Conservation (phyloP, 192 early-diverging fungal genomes). For the Coemansia brasiliensis region DNA sequence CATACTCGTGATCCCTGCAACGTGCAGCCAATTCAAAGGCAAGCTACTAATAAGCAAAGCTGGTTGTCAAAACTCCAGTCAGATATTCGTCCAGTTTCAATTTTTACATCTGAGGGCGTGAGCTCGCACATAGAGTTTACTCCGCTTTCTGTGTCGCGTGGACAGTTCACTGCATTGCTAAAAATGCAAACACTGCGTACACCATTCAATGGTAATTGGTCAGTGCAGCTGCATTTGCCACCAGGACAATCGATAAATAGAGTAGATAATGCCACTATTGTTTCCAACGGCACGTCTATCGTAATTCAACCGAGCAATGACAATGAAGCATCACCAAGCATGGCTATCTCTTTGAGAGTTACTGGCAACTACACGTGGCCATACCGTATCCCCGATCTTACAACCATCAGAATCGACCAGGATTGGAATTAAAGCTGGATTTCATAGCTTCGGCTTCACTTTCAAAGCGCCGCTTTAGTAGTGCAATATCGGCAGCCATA, state of each 20-base stretch:
- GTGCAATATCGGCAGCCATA: slow-evolving; percentile 35
- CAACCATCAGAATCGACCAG: slow-evolving; percentile 10
- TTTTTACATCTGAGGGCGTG: slow-evolving; percentile 25
- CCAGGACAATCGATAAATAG: slow-evolving; percentile 18
- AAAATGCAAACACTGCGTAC: slow-evolving; percentile 26
- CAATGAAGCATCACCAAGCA: slow-evolving; percentile 1
- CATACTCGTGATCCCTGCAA: slow-evolving; percentile 10
- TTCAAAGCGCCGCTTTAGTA: slow-evolving; percentile 31
- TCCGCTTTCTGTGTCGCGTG: slow-evolving; percentile 10
- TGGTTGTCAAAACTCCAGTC: neutral
- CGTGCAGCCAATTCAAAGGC: slow-evolving; percentile 8
- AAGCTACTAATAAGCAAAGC: neutral
- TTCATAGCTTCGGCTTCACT: slow-evolving; percentile 23
- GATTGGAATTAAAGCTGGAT: neutral
- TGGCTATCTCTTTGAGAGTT: slow-evolving; percentile 36
- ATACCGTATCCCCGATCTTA: slow-evolving; percentile 33
- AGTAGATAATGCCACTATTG: neutral
- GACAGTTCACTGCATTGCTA: slow-evolving; percentile 19
- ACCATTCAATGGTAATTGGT: slow-evolving; percentile 24
- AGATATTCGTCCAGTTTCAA: slow-evolving; percentile 11
- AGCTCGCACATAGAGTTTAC: slow-evolving; percentile 28
- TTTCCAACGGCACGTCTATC: slow-evolving; percentile 11
- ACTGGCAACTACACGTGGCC: slow-evolving; percentile 19
- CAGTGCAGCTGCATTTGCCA: slow-evolving; percentile 23
- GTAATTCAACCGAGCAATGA: slow-evolving; percentile 12